phyloP scores from a whole-genome alignment of 1,284 basidiomycete genomes.

The Ustilago shanxiensis region DNA sequence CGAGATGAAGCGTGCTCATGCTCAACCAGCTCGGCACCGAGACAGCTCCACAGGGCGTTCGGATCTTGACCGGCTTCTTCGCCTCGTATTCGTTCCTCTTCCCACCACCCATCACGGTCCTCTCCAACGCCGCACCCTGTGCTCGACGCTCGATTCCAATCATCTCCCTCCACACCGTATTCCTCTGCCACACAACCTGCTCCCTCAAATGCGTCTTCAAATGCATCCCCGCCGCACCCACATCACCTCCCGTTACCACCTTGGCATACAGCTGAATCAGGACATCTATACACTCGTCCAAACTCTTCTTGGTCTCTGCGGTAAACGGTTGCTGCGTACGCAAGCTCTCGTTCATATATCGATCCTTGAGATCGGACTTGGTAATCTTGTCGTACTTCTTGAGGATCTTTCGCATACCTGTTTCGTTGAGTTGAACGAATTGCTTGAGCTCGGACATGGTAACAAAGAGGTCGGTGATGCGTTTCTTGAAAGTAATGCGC shows the following conservation, averaged over 20 bases:
- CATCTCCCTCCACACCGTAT: conserved; percentile 98
- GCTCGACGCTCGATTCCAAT: conserved; percentile 82
- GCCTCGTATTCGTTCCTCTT: conserved; percentile 41
- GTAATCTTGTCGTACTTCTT: conserved; percentile 99
- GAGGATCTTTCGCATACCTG: conserved; percentile 94
- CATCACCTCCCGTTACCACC: conserved; percentile 85
- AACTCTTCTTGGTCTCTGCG: conserved; percentile 75
- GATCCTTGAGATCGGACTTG: conserved; percentile 84
- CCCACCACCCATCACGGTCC: conserved; percentile 57
- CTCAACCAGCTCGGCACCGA: conserved; percentile 61
- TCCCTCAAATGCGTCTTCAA: conserved; percentile 90
- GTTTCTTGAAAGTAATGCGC: conserved; percentile 89
- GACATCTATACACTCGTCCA: conserved; percentile 77
- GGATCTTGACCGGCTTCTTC: conserved; percentile 53
- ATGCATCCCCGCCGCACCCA: conserved; percentile 80
- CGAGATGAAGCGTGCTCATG: conserved; percentile 65
- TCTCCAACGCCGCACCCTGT: conserved; percentile 67
- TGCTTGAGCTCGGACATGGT: conserved; percentile 81
- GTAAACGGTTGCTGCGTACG: conserved; percentile 71
- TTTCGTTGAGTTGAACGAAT: conserved; percentile 94
- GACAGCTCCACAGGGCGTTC: conserved; percentile 58
- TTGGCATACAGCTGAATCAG: conserved; percentile 85
- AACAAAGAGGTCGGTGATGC: conserved; percentile 89
- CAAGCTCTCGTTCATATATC: conserved; percentile 84
- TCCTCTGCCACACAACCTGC: conserved; percentile 88